These are phyloP conservation scores for Acanthamoeba quina DNA, from an alignment of 208 protist species.

Conservation along the genomic window DNA sequence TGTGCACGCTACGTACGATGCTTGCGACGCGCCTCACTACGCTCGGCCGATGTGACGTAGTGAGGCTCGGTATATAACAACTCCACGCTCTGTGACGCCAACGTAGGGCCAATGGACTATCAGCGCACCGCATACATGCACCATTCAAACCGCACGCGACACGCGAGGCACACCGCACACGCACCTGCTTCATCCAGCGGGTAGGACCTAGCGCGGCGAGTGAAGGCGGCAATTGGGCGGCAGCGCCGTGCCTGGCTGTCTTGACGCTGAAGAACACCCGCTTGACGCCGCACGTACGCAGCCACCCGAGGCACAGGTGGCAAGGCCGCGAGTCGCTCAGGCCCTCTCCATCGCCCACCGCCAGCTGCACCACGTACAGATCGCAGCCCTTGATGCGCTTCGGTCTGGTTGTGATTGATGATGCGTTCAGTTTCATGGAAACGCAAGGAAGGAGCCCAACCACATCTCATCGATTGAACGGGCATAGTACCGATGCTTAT, in stretches of 20 bases:
- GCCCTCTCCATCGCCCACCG: not conserved
- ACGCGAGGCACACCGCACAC: not conserved
- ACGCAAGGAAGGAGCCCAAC: too few relatives aligned
- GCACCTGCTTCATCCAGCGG: not conserved
- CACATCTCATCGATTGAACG: too few relatives aligned
- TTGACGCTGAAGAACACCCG: slow-evolving; percentile 28
- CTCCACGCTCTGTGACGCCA: not conserved
- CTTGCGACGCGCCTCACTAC: not conserved
- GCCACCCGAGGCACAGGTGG: slow-evolving; percentile 14
- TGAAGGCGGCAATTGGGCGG: not conserved
- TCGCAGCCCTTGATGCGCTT: slow-evolving; percentile 4
- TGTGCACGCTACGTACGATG: not conserved
- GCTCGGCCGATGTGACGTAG: slow-evolving; percentile 7
- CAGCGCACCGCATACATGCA: too few relatives aligned
- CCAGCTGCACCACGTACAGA: slow-evolving; percentile 2
- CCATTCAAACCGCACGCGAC: too few relatives aligned
- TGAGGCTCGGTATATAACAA: not conserved
- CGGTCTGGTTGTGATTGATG: not conserved
- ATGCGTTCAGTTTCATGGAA: not conserved
- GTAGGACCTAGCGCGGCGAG: not conserved
- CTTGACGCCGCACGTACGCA: not conserved
- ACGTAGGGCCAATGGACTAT: not conserved
- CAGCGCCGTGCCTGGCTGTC: not conserved
- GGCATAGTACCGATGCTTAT: not conserved
- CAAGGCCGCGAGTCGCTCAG: not conserved